Percentiles rank a stretch among this genome's conserved stretches.
phyloP scores from a whole-genome alignment of 192 early-diverging fungal genomes.

The Rhizoclosmatium globosum region DNA sequence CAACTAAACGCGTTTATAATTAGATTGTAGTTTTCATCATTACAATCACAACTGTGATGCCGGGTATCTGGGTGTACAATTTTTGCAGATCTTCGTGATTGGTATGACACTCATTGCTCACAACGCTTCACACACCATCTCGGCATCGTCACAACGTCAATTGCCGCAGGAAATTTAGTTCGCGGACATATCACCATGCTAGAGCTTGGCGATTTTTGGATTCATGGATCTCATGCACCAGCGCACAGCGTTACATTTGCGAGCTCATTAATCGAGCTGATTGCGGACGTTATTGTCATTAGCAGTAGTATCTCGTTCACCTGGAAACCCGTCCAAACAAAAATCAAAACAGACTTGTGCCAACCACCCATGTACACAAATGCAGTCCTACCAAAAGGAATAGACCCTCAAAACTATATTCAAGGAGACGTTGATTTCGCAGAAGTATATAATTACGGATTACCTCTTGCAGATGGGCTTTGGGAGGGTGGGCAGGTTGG shows the following conservation, averaged over 20 bases:
- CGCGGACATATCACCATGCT: conserved; percentile 6
- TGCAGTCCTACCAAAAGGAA: conserved; percentile 1
- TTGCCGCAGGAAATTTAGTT: conserved; percentile 10
- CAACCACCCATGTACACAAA: conserved; percentile 1
- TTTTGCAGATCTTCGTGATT: conserved; percentile 30
- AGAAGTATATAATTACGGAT: conserved; percentile 25
- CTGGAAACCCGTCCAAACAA: not conserved
- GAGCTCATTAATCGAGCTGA: conserved; percentile 8
- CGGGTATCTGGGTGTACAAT: conserved; percentile 33
- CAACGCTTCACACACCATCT: conserved; percentile 3
- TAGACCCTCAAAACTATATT: conserved; percentile 2
- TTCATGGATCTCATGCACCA: not conserved
- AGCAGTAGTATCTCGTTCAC: conserved; percentile 10
- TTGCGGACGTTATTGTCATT: conserved; percentile 23
- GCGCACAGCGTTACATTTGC: conserved; percentile 6
- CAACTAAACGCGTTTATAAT: not conserved
- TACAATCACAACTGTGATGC: conserved; percentile 21
- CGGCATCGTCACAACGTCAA: not conserved
- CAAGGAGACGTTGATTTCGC: conserved; percentile 25
- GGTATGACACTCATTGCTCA: conserved; percentile 3
- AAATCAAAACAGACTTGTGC: not conserved
- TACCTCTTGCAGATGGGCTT: conserved; percentile 23
- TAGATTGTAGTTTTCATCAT: not conserved
- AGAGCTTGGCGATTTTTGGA: conserved; percentile 23
- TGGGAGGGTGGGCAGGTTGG: conserved; percentile 33